Conservation (phyloP, 306 rosid genomes). For the Fagus crenata region DNA sequence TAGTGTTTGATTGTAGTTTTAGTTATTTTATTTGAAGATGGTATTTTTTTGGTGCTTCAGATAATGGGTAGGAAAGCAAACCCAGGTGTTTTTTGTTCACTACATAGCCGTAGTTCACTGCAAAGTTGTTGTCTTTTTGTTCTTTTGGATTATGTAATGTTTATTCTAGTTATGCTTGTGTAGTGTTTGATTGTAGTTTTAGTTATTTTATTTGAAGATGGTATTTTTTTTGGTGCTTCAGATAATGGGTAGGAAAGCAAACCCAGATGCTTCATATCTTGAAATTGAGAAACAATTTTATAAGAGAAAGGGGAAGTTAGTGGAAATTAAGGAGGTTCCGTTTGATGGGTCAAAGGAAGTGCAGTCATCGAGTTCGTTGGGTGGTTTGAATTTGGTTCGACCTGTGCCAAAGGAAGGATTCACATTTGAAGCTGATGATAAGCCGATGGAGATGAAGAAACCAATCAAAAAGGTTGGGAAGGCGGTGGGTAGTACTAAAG, state of each 20-base stretch:
- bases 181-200: conserved; percentile 6
- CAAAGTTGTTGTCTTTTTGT: neutral
- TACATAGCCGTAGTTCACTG: neutral
- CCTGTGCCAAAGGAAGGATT: conserved; percentile 68
- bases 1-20: conserved; percentile 6
- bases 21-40: neutral
- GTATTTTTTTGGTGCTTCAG: conserved; percentile 34
- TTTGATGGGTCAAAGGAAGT: conserved; percentile 49
- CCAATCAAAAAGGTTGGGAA: conserved; percentile 39
- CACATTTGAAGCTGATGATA: conserved; percentile 42
- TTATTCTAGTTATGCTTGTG: neutral
- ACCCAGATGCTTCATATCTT: conserved; percentile 73
- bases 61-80: conserved; percentile 81
- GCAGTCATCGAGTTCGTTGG: conserved; percentile 46
- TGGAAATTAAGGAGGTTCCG: conserved; percentile 69
- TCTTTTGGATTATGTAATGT: neutral
- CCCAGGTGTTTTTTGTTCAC: conserved; percentile 41
- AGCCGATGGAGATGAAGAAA: conserved; percentile 46
- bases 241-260: conserved; percentile 84
- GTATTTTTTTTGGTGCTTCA: conserved; percentile 29
- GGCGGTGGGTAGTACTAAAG: conserved; percentile 36
- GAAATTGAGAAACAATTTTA: conserved; percentile 82
- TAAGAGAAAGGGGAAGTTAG: conserved; percentile 63
- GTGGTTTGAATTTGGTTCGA: conserved; percentile 61
- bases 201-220: neutral